Base-by-base conservation (phyloP, 177 flowering plant genomes). In the Vitis hybrid region DNA sequence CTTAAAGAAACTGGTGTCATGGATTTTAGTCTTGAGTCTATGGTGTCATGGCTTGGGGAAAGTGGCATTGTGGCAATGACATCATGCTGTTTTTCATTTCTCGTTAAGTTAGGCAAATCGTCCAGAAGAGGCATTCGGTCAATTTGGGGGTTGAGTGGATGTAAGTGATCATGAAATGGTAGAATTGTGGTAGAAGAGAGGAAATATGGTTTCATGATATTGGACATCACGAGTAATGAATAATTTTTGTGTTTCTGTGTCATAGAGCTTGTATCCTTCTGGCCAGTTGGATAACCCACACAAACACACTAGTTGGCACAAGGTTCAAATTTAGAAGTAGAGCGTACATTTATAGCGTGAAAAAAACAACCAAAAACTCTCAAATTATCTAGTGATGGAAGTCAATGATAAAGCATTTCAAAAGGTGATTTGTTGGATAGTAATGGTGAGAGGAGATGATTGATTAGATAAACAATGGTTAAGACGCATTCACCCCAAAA, bases 401-500 rank as follows among this genome's bases (percentile, higher is more conserved):
- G 70, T 8, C 54, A 52, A 12, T 68, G 32, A 16, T 68, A 68
- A 13, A 69, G 30, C 1, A 52, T 27, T 27, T 27, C 30, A 27
- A 27, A 3, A 3, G 4, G 30, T 27, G 30, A 27, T 3, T 27
- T 27, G 30, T 27, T 27, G 30, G 4, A 27, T 3, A 27, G 30
- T 27, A 27, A 27, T 5, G 73, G 61, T 9, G 52, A 70, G 2
- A 59, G 66, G 3, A 35, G 4, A 6, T 0, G 10, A 14, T 67
- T 67, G 13, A 67, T 67, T 11, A 67, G 16, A 48, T 62, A 70
- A 21, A 18, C 16, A 0, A 11, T 60, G 63, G 60, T 70, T 12
- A 70, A 14, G 14, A 62, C 51, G 14, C 59, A 67, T 32, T 67
- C 70, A 24, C 70, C 70, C 52, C 52, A 67, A 67, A 67, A 67